Evolutionary conservation across 805 yeast species (phyloP), one percentile per base, ranked within the genome.

Genomic region (Candida stauntonica): DNA sequence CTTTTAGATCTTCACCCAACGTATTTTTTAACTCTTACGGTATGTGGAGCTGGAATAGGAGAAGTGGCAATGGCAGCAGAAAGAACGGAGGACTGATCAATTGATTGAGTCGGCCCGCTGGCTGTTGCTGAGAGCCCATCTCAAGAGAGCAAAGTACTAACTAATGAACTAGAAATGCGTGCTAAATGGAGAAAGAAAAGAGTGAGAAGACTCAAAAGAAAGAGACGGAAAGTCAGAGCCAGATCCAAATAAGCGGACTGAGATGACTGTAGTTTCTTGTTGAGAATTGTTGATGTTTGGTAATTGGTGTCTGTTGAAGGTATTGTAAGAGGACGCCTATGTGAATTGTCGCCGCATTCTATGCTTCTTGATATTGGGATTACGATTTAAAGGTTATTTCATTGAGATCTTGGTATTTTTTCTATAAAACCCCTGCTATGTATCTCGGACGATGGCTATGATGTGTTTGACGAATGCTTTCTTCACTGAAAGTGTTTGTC

Each of bases 221-320:
- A 91, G 95, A 86, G 98, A 85, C 96, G 98, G 97, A 91, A 91
- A 96, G 96, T 91, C 67, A 87, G 98, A 86, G 98, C 98, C 77
- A 88, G 98, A 86, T 86, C 96, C 80, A 86, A 86, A 82, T 86
- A 84, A 84, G 78, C 85, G 83, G 65, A 62, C 55, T 51, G 51
- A 47, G 41, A 42, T 46, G 45, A 39, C 45, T 27, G 30, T 38
- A 32, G 24, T 24, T 15, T 29, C 16, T 19, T 33, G 35, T 38
- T 13, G 32, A 35, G 17, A 32, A 14, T 19, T 27, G 18, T 13
- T 5, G 30, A 7, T 24, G 9, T 6, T 13, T 5, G n/a, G 18
- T 17, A 21, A 14, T 17, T 13, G 17, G 15, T 13, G 28, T 16
- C 35, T 26, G 30, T 5, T 29, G 19, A 15, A 7, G 5, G 26